phyloP scores from a whole-genome alignment of 2,329 filamentous ascomycete species.

The Cadophora sp. region DNA sequence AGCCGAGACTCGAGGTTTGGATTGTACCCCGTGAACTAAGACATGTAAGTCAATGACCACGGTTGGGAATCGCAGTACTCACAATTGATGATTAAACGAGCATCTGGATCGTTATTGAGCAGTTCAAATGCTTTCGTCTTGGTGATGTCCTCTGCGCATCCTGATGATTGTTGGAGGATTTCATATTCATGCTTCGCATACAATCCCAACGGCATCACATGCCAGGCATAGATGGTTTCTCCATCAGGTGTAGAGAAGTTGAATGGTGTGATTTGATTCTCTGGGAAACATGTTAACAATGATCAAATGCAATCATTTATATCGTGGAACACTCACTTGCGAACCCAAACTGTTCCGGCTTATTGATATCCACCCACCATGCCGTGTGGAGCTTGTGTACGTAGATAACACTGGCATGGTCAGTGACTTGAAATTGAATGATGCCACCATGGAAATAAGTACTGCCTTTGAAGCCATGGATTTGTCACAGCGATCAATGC shows the following conservation, averaged over 20 bases:
- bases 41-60: slow-evolving; percentile 25
- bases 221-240: slow-evolving; percentile 86
- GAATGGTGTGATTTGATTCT: slow-evolving; percentile 89
- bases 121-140: slow-evolving; percentile 65
- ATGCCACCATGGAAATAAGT: slow-evolving; percentile 45
- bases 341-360: slow-evolving; percentile 86
- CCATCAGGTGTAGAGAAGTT: slow-evolving; percentile 76
- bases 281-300: slow-evolving; percentile 50
- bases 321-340: slow-evolving; percentile 62
- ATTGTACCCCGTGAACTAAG: slow-evolving; percentile 67
- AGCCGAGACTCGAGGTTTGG: slow-evolving; percentile 3
- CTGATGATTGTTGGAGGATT: slow-evolving; percentile 58
- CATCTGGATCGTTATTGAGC: slow-evolving; percentile 66
- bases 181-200: slow-evolving; percentile 75
- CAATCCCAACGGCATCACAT: slow-evolving; percentile 79
- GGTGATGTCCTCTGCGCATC: slow-evolving; percentile 57
- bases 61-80: slow-evolving; percentile 44
- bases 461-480: slow-evolving; percentile 82
- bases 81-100: slow-evolving; percentile 70
- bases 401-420: slow-evolving; percentile 70
- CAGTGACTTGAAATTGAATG: slow-evolving; percentile 3
- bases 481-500: slow-evolving; percentile 71
- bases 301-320: no score
- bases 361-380: slow-evolving; percentile 74
- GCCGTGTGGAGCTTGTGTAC: slow-evolving; percentile 79